These are phyloP conservation scores for Geotrichum candidum DNA, from an alignment of 1,139 yeast genomes.

Conservation along the genomic window DNA sequence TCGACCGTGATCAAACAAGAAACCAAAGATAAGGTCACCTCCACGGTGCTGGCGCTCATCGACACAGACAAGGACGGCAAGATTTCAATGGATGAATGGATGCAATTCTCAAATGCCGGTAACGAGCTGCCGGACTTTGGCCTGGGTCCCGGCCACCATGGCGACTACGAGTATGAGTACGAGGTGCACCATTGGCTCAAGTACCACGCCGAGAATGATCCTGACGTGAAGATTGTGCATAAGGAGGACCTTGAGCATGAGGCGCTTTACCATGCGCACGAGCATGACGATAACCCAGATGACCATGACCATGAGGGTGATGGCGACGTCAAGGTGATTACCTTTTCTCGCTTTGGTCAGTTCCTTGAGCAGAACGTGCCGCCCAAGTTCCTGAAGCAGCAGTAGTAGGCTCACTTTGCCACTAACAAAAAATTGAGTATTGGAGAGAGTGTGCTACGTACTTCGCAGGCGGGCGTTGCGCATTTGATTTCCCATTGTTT, in stretches of 20 bases:
- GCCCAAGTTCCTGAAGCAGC: slow-evolving; percentile 26
- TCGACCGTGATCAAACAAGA: slow-evolving; percentile 53
- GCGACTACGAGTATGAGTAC: slow-evolving; percentile 88
- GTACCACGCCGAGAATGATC: slow-evolving; percentile 75
- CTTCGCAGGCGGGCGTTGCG: too few relatives aligned
- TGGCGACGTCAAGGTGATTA: slow-evolving; percentile 31
- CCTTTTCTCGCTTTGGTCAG: slow-evolving; percentile 32
- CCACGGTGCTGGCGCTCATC: slow-evolving; percentile 50
- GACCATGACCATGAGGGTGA: slow-evolving; percentile 34
- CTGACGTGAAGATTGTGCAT: slow-evolving; percentile 72
- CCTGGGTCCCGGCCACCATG: slow-evolving; percentile 94
- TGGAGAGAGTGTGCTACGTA: not conserved
- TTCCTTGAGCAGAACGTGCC: slow-evolving; percentile 32
- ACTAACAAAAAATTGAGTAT: not conserved
- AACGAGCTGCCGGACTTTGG: slow-evolving; percentile 87
- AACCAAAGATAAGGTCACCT: slow-evolving; percentile 51
- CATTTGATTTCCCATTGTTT: too few relatives aligned
- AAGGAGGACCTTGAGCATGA: slow-evolving; percentile 91
- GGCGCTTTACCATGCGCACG: slow-evolving; percentile 79
- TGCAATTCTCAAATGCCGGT: slow-evolving; percentile 53
- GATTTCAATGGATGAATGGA: slow-evolving; percentile 66
- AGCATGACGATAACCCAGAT: slow-evolving; percentile 56
- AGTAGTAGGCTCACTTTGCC: not conserved
- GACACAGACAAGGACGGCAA: slow-evolving; percentile 65
- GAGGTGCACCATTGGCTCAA: slow-evolving; percentile 93